Conservation (phyloP, 768 basidiomycete species). For the Coprinopsis strossmayeri region DNA sequence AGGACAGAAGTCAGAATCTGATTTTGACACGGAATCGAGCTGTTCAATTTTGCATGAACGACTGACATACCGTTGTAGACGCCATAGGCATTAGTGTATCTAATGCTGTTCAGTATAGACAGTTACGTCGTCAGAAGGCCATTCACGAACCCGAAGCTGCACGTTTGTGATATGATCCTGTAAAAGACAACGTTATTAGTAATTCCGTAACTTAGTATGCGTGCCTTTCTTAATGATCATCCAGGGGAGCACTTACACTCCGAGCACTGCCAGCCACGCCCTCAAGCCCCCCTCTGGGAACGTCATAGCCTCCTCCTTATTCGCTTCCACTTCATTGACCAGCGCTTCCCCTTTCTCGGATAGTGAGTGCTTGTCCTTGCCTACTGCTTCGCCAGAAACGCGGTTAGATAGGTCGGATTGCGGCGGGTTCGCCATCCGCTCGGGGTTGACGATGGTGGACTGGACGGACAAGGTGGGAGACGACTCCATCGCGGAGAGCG, state of each 20-base stretch:
- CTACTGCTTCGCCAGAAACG: too few species aligned
- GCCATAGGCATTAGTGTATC: slow-evolving; percentile 31
- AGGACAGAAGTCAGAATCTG: too few species aligned
- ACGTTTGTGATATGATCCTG: slow-evolving; percentile 35
- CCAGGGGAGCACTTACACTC: slow-evolving; percentile 27
- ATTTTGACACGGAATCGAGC: too few species aligned
- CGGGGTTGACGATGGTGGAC: background rate
- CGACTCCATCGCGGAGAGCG: background rate
- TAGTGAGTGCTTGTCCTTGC: background rate
- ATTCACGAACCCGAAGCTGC: slow-evolving; percentile 33
- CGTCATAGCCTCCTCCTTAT: background rate
- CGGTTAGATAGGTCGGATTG: background rate
- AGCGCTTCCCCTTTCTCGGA: background rate
- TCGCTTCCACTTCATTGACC: background rate
- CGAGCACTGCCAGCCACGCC: slow-evolving; percentile 37
- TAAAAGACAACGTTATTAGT: background rate
- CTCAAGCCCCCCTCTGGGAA: slow-evolving; percentile 34
- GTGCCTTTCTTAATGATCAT: background rate
- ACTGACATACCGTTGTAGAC: slow-evolving; percentile 29
- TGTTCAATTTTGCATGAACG: too few species aligned
- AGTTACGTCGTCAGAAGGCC: background rate
- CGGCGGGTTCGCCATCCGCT: too few species aligned
- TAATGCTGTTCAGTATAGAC: slow-evolving; percentile 9
- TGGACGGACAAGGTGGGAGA: background rate
- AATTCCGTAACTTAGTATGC: background rate